Evolutionary conservation across 768 basidiomycete species (phyloP).

Genomic region (Holtermannia corniformis): DNA sequence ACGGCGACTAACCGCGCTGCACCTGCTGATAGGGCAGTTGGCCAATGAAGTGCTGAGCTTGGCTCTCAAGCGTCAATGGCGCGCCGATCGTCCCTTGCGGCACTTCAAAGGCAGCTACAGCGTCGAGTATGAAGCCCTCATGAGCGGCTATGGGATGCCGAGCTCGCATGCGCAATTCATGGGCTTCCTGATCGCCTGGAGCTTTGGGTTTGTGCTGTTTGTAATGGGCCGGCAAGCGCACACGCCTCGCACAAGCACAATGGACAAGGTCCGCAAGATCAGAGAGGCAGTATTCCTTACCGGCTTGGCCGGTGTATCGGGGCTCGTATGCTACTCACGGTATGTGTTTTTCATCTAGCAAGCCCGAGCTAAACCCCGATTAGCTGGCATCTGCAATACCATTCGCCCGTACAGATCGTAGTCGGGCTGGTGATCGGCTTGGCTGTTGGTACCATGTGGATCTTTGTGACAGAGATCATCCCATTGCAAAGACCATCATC

Average conservation of each 20-base stretch:
- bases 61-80: conserved; percentile 23
- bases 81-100: conserved; percentile 22
- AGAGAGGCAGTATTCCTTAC: conserved; percentile 13
- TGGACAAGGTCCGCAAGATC: conserved; percentile 1
- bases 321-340: conserved; percentile 35
- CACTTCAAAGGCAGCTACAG: background rate
- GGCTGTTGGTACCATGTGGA: conserved; percentile 13
- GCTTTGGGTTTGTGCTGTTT: conserved; percentile 17
- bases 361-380: no score
- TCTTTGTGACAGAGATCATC: conserved; percentile 21
- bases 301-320: conserved; percentile 29
- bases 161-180: conserved; percentile 38
- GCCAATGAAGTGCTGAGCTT: conserved; percentile 32
- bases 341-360: no score
- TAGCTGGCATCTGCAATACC: conserved; percentile 36
- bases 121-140: conserved; percentile 22
- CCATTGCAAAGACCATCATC: conserved; percentile 22
- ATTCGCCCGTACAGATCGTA: conserved; percentile 30
- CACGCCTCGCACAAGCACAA: background rate
- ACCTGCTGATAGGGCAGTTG: conserved; percentile 27
- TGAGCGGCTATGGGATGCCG: conserved; percentile 39
- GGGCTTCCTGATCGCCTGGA: conserved; percentile 28
- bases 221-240: conserved; percentile 4
- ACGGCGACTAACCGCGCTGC: conserved; percentile 24
- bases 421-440: conserved; percentile 23